Base-by-base conservation (phyloP, 345 rosid genomes). In the Salix arbutifolia region DNA sequence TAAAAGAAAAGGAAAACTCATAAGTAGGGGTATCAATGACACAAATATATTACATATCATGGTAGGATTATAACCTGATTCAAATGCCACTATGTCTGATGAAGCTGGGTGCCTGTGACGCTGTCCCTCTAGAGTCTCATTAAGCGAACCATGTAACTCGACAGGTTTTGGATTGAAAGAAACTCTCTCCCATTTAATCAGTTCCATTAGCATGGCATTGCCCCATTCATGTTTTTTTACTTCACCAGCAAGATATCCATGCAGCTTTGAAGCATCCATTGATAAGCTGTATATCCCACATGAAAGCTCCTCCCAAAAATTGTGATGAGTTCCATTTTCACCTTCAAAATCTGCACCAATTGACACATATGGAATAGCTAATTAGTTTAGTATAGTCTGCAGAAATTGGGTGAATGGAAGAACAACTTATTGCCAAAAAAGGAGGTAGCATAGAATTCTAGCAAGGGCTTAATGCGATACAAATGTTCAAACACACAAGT, bases 291-390 rank as follows among this genome's bases (percentile, higher is more conserved):
- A 90, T 70, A 91, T 87, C 48, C 97, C 97, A 82, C 97, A 95
- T 6, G 88, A 84, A 82, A 95, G 98, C 89, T 95, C 99, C 83
- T 91, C 96, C 96, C 97, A 93, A 74, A 86, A 89, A 33, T 82
- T 81, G 62, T 65, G 77, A 67, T 73, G 58, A 73, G 48, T 79
- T 74, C 88, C 87, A 81, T 81, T 84, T 75, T 78, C 90, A 74
- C 78, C 78, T 77, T 88, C 90, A 79, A 70, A 23, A 77, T 78
- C 97, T 90, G 85, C 85, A 69, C 71, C 60, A 77, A 64, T 64
- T 8, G 13, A 13, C 26, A 30, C 44, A 65, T 66, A 6, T 56
- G 12, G 71, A 40, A 30, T 35, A 18, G n/a, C 65, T 13, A 23
- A 16, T 30, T 28, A 19, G 23, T 46, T 25, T 19, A 38, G 25